These are phyloP conservation scores for Hyaloscypha hepaticicola DNA, from an alignment of 495 filamentous ascomycete species.

Conservation along the genomic window DNA sequence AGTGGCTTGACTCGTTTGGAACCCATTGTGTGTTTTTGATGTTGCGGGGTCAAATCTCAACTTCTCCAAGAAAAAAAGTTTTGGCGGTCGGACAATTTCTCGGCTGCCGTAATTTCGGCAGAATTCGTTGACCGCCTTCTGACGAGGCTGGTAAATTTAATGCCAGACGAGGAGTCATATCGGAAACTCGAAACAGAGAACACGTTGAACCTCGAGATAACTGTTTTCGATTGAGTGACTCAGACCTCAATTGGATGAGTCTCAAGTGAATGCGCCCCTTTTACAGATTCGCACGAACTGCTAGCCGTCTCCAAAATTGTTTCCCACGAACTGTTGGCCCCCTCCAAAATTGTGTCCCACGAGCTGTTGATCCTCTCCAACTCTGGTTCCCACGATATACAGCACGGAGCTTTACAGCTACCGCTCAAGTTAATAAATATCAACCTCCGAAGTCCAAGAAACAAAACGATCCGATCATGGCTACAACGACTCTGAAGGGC, in stretches of 20 bases:
- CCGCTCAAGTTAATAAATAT: slow-evolving; percentile 28
- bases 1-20: slow-evolving; percentile 40
- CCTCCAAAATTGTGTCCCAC: not conserved
- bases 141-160: slow-evolving; percentile 7
- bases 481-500: slow-evolving; percentile 74
- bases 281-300: slow-evolving; percentile 24
- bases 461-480: slow-evolving; percentile 15
- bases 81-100: not conserved
- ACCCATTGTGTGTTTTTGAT: slow-evolving; percentile 37
- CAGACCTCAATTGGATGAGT: slow-evolving; percentile 25
- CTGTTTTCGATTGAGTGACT: slow-evolving; percentile 19
- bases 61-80: slow-evolving; percentile 12
- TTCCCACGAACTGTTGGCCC: slow-evolving; percentile 14
- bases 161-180: slow-evolving; percentile 12
- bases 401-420: slow-evolving; percentile 30
- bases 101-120: not conserved
- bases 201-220: not conserved
- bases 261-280: slow-evolving; percentile 34
- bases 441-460: slow-evolving; percentile 26
- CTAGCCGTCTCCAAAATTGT: not conserved
- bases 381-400: slow-evolving; percentile 12
- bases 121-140: not conserved
- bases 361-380: slow-evolving; percentile 7
- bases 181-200: slow-evolving; percentile 14
- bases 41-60: slow-evolving; percentile 18